Conservation (phyloP, 2,329 filamentous ascomycete genomes). For the Sarocladium strictum region DNA sequence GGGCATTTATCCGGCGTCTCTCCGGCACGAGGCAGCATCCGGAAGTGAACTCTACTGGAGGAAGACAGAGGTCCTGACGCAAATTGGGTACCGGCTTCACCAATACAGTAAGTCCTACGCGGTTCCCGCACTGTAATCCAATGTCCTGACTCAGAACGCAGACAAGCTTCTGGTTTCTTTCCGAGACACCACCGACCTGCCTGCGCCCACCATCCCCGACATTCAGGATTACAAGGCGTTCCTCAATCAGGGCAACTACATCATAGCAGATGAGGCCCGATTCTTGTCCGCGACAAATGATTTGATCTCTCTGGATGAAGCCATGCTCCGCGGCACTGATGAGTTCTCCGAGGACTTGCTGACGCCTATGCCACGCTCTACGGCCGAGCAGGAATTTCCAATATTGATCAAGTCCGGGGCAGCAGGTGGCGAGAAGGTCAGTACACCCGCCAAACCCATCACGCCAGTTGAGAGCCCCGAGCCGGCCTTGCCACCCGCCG, state of each 20-base stretch:
- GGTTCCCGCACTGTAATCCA: not conserved
- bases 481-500: not conserved
- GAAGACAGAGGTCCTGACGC: constrained; percentile 53
- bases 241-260: constrained; percentile 45
- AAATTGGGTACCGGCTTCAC: constrained; percentile 59
- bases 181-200: constrained; percentile 42
- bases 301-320: constrained; percentile 35
- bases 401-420: not conserved
- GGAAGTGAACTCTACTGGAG: constrained; percentile 54
- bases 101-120: constrained; percentile 54
- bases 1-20: constrained; percentile 50
- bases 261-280: constrained; percentile 52
- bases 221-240: constrained; percentile 43
- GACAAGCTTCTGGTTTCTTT: constrained; percentile 57
- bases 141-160: constrained; percentile 19
- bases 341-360: constrained; percentile 15
- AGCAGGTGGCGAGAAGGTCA: not conserved
- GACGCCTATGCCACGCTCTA: constrained; percentile 18
- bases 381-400: constrained; percentile 11
- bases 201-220: constrained; percentile 43
- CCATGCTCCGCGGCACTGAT: constrained; percentile 10
- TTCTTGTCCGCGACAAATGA: constrained; percentile 54
- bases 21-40: constrained; percentile 48
- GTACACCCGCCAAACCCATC: not conserved
- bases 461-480: not conserved